These are phyloP conservation scores for Ensete glaucum DNA, from an alignment of 176 grass and related monocot species.

Conservation along the genomic window DNA sequence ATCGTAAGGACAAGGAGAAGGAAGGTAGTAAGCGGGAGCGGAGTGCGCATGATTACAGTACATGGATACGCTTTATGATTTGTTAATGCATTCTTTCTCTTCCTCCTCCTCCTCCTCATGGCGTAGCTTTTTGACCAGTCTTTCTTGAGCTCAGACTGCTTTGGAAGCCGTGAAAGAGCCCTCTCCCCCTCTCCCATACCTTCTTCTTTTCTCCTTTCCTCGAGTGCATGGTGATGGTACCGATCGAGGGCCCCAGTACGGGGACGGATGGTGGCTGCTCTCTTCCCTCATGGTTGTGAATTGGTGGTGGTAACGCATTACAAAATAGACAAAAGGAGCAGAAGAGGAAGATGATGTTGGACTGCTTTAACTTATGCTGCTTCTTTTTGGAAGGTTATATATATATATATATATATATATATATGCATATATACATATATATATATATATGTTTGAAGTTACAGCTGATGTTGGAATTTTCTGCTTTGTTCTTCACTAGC, in stretches of 20 bases:
- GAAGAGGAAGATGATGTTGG: not conserved
- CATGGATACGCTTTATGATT: not conserved
- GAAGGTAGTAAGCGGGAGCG: not conserved
- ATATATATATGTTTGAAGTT: not conserved
- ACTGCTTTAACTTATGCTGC: no score
- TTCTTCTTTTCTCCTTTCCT: not conserved
- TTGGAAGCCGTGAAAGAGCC: constrained; percentile 3
- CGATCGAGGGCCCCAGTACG: not conserved
- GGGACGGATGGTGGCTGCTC: not conserved
- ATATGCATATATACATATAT: no score
- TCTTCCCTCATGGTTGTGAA: not conserved
- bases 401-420: no score
- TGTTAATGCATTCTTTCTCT: constrained; percentile 6
- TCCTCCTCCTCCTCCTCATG: not conserved
- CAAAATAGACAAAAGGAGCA: not conserved
- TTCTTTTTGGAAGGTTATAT: no score
- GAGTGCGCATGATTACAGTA: not conserved
- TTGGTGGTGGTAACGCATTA: not conserved
- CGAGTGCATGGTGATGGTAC: not conserved
- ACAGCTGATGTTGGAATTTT: not conserved
- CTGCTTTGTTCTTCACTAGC: not conserved
- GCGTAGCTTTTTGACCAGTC: constrained; percentile 11
- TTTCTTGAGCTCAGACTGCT: not conserved
- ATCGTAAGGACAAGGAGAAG: not conserved
- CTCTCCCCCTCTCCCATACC: no score